Evolutionary conservation across 768 basidiomycete genomes (phyloP).

Genomic region (Lactarius akahatsu): DNA sequence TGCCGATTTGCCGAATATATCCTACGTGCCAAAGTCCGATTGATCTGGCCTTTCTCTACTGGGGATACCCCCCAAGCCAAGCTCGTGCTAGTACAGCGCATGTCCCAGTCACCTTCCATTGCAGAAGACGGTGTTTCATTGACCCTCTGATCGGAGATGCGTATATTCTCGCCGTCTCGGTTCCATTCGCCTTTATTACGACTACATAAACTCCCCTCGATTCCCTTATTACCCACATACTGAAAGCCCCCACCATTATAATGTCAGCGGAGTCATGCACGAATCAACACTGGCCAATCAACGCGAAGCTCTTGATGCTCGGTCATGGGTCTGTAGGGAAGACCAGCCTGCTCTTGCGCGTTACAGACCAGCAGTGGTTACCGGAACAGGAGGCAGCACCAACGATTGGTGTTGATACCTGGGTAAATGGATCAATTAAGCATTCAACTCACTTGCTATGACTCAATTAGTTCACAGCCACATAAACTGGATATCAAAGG

Average conservation of each 20-base stretch:
- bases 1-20: neutral
- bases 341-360: constrained; percentile 83
- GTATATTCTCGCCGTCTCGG: neutral
- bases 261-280: neutral
- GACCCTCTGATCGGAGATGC: neutral
- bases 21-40: neutral
- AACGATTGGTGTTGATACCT: constrained; percentile 80
- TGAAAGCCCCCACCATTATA: neutral
- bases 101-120: neutral
- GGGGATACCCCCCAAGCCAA: neutral
- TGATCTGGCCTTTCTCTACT: neutral
- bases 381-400: constrained; percentile 84
- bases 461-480: constrained; percentile 46
- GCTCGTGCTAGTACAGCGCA: neutral
- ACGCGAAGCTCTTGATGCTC: constrained; percentile 79
- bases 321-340: constrained; percentile 89
- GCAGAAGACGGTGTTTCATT: neutral
- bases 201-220: neutral
- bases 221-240: neutral
- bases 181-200: neutral
- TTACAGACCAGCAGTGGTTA: constrained; percentile 93
- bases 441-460: neutral
- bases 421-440: constrained; percentile 48
- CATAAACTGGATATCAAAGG: constrained; percentile 84
- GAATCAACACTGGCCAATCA: constrained; percentile 45